phyloP scores from a whole-genome alignment of 2,329 filamentous ascomycete genomes.

The Colletotrichum paranaense region DNA sequence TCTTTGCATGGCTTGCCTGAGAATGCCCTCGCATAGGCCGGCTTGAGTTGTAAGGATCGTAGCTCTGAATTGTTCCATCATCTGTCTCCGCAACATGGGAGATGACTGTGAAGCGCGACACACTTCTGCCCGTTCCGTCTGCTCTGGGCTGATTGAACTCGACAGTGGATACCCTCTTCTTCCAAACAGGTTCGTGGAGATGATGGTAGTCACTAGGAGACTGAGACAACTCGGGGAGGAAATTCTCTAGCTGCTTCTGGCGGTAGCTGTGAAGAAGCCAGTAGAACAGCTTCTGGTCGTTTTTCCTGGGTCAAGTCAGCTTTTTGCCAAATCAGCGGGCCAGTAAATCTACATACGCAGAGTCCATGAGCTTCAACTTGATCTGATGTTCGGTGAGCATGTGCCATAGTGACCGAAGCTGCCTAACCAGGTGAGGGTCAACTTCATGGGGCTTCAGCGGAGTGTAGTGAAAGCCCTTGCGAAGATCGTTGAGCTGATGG shows the following conservation, averaged over 20 bases:
- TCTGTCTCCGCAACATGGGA: conserved; percentile 68
- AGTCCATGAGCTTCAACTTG: conserved; percentile 68
- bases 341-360: conserved; percentile 16
- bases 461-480: conserved; percentile 71
- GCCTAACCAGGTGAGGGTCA: conserved; percentile 83
- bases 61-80: conserved; percentile 69
- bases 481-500: conserved; percentile 65
- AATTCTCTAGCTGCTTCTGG: conserved; percentile 88
- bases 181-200: conserved; percentile 68
- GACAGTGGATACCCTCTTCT: conserved; percentile 70
- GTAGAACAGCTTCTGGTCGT: conserved; percentile 95
- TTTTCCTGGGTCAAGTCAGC: conserved; percentile 66
- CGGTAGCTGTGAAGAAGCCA: conserved; percentile 84
- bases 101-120: conserved; percentile 74
- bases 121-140: conserved; percentile 62
- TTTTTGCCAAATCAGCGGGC: neutral
- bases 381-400: conserved; percentile 80
- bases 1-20: conserved; percentile 71
- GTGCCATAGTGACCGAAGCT: conserved; percentile 93
- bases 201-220: conserved; percentile 94
- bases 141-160: conserved; percentile 63
- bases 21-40: conserved; percentile 54
- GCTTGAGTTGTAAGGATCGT: conserved; percentile 86
- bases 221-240: conserved; percentile 81
- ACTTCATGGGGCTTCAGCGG: conserved; percentile 74